phyloP scores from a whole-genome alignment of 148 eudicot species.

The Rhododendron molle region DNA sequence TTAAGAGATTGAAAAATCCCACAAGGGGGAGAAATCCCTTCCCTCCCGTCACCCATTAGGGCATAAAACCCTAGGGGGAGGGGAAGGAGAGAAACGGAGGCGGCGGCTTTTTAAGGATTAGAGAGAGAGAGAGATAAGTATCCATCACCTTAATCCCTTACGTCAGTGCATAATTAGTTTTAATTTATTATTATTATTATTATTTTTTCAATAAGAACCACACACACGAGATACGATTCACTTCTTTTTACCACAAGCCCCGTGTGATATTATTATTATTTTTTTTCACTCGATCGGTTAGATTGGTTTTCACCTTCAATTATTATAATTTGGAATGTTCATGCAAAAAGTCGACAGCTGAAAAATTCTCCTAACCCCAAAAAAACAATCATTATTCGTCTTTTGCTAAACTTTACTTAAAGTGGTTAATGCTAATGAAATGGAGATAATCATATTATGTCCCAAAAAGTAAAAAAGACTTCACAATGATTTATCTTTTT shows the following conservation, averaged over 20 bases:
- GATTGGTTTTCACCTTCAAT: not conserved
- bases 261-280: not conserved
- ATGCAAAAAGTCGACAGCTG: not conserved
- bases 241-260: not conserved
- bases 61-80: too few relatives aligned
- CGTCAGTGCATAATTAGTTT: slow-evolving; percentile 8
- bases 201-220: not conserved
- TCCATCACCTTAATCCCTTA: slow-evolving; percentile 17
- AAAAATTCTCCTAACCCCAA: not conserved
- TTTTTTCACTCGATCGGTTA: not conserved
- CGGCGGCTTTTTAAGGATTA: too few relatives aligned
- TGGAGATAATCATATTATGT: not conserved
- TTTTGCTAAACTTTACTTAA: slow-evolving; percentile 4
- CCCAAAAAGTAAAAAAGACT: not conserved
- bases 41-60: too few relatives aligned
- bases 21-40: too few relatives aligned
- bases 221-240: not conserved
- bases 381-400: not conserved
- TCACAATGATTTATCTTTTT: slow-evolving; percentile 11
- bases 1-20: too few relatives aligned
- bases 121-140: slow-evolving; percentile 12
- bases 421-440: not conserved
- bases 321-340: not conserved
- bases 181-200: not conserved
- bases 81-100: too few relatives aligned